phyloP scores from a whole-genome alignment of 2,329 filamentous ascomycete species.

The Sclerotinia minor region DNA sequence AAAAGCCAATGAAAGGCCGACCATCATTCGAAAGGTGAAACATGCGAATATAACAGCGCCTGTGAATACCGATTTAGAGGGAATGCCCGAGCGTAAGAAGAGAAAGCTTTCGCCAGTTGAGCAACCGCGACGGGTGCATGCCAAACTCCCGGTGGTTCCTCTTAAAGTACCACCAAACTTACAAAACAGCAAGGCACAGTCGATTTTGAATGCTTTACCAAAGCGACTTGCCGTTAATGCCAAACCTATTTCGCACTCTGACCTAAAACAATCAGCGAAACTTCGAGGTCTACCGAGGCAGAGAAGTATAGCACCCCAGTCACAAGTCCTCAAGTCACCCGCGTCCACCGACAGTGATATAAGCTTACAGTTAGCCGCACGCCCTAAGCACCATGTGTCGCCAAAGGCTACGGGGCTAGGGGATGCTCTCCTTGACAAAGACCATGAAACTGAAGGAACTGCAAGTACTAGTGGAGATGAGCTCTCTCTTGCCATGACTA shows the following conservation, averaged over 20 bases:
- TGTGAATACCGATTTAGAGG: slow-evolving; percentile 1
- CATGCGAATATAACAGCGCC: neutral
- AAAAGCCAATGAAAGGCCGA: slow-evolving; percentile 16
- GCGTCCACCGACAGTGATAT: neutral
- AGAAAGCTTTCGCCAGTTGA: slow-evolving; percentile 35
- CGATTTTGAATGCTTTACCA: neutral
- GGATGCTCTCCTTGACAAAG: slow-evolving; percentile 22
- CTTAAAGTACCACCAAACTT: slow-evolving; percentile 24
- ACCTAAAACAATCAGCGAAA: neutral
- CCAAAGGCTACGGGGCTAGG: slow-evolving; percentile 38
- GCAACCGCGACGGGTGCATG: slow-evolving; percentile 17
- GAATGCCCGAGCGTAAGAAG: slow-evolving; percentile 34
- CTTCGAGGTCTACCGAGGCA: neutral
- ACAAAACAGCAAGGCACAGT: slow-evolving; percentile 4
- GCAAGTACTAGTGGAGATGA: slow-evolving; percentile 12
- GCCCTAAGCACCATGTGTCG: slow-evolving; percentile 24
- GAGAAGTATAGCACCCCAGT: neutral
- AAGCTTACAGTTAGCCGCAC: neutral
- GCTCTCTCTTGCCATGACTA: slow-evolving; percentile 13
- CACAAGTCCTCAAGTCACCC: neutral
- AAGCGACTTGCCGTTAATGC: neutral
- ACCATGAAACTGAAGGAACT: slow-evolving; percentile 1
- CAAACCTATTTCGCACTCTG: neutral
- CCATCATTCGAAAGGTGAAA: neutral
- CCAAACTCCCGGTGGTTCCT: slow-evolving; percentile 20